A percentile compares a stretch with the other conserved stretches of the same genome.
These are phyloP conservation scores for Patellaria atrata DNA, from an alignment of 495 filamentous ascomycete genomes.

Conservation along the genomic window DNA sequence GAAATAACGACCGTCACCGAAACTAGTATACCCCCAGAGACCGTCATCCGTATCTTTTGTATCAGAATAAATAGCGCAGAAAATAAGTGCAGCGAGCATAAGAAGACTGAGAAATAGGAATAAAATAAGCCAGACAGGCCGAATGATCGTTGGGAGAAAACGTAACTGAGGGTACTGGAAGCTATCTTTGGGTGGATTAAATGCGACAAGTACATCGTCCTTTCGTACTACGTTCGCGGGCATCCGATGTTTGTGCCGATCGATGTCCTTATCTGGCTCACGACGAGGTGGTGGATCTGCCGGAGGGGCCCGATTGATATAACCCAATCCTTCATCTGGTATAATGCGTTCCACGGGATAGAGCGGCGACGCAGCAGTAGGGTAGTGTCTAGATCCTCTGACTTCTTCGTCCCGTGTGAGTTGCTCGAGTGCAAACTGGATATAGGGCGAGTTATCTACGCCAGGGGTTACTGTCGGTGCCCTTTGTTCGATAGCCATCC, in stretches of 20 bases:
- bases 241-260: too few species aligned
- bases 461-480: slow-evolving; percentile 39
- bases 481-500: slow-evolving; percentile 8
- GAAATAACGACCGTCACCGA: slow-evolving; percentile 64
- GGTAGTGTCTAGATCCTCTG: slow-evolving; percentile 19
- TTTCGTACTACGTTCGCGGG: too few species aligned
- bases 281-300: neutral
- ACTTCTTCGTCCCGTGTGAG: slow-evolving; percentile 52
- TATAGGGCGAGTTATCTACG: slow-evolving; percentile 52
- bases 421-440: slow-evolving; percentile 60
- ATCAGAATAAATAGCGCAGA: slow-evolving; percentile 57
- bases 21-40: slow-evolving; percentile 47
- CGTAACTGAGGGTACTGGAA: slow-evolving; percentile 40
- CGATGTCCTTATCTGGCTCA: too few species aligned
- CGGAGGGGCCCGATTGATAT: slow-evolving; percentile 6
- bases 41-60: slow-evolving; percentile 40
- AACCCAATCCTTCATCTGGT: slow-evolving; percentile 18
- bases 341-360: slow-evolving; percentile 19
- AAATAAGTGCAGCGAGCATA: slow-evolving; percentile 57
- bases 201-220: too few species aligned
- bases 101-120: slow-evolving; percentile 47
- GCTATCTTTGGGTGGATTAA: slow-evolving; percentile 33
- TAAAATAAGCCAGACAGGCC: slow-evolving; percentile 41
- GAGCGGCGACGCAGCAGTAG: slow-evolving; percentile 10
- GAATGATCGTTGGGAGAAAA: slow-evolving; percentile 53